These are phyloP conservation scores for Rhizopogon roseolus DNA, from an alignment of 768 basidiomycete genomes.

Conservation along the genomic window DNA sequence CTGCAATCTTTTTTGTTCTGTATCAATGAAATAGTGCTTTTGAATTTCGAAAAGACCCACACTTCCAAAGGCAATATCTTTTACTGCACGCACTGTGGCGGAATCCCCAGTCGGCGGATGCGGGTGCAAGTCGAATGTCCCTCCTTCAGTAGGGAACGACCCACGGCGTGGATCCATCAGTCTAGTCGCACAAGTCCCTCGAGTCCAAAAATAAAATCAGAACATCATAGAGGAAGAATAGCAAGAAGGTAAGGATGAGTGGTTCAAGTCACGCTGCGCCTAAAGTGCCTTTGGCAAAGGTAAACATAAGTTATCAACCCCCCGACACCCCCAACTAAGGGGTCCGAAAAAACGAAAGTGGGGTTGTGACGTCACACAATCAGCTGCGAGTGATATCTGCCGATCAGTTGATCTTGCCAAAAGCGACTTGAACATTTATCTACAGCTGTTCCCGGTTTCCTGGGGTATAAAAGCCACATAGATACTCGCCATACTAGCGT, in stretches of 20 bases:
- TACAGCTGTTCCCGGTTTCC: not conserved
- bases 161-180: constrained; percentile 12
- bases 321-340: too few relatives aligned
- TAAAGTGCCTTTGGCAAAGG: too few relatives aligned
- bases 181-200: too few relatives aligned
- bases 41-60: constrained; percentile 24
- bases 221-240: not conserved
- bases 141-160: constrained; percentile 3
- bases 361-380: constrained; percentile 23
- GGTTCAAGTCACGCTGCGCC: too few relatives aligned
- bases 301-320: too few relatives aligned
- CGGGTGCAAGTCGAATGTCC: not conserved
- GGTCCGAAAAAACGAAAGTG: too few relatives aligned
- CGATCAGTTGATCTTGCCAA: not conserved
- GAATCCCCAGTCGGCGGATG: not conserved
- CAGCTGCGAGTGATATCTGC: not conserved
- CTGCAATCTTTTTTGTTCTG: constrained; percentile 49
- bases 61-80: constrained; percentile 46
- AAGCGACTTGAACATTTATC: not conserved
- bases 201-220: not conserved
- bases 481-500: not conserved
- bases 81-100: constrained; percentile 24
- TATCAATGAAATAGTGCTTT: not conserved
- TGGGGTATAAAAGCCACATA: constrained; percentile 2
- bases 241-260: not conserved